Evolutionary conservation across 305 asterid species (phyloP).

Genomic region (Vinca major): DNA sequence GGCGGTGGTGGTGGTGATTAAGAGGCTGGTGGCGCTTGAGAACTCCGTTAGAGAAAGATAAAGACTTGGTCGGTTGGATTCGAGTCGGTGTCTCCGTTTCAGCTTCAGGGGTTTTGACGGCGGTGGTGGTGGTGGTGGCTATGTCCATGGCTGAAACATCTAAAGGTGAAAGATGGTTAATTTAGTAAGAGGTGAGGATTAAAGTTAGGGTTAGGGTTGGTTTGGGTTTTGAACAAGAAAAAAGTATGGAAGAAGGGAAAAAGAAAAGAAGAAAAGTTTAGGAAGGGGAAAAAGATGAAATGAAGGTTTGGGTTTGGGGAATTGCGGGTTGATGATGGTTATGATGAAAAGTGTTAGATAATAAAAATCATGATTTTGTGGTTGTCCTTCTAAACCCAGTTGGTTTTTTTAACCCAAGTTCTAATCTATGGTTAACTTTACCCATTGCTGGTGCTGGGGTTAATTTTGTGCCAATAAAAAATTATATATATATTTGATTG

Average conservation of each 20-base stretch:
- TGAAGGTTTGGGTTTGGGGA: slow-evolving; percentile 3
- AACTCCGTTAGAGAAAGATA: slow-evolving; percentile 64
- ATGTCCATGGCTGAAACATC: slow-evolving; percentile 49
- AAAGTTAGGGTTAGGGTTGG: slow-evolving; percentile 32
- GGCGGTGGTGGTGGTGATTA: slow-evolving; percentile 22
- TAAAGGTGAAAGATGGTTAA: background rate
- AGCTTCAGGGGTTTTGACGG: slow-evolving; percentile 54
- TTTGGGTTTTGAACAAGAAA: background rate
- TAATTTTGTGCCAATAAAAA: too few relatives aligned
- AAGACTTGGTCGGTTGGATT: slow-evolving; percentile 41
- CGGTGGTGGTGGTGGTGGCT: slow-evolving; percentile 6
- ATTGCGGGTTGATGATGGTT: slow-evolving; percentile 17
- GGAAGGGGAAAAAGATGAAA: slow-evolving; percentile 6
- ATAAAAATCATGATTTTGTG: slow-evolving; percentile 53
- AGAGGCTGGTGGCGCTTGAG: slow-evolving; percentile 62
- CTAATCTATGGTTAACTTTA: slow-evolving; percentile 32
- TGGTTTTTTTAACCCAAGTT: slow-evolving; percentile 27
- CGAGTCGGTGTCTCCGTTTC: slow-evolving; percentile 62
- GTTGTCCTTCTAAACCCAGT: slow-evolving; percentile 60
- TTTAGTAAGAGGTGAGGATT: slow-evolving; percentile 14
- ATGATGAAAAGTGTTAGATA: slow-evolving; percentile 29
- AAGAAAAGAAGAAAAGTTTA: background rate
- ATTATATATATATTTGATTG: too few relatives aligned
- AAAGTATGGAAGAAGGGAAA: slow-evolving; percentile 14
- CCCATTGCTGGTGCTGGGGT: background rate